These are phyloP conservation scores for Exophiala sideris DNA, from an alignment of 2,329 filamentous ascomycete genomes.

Conservation along the genomic window DNA sequence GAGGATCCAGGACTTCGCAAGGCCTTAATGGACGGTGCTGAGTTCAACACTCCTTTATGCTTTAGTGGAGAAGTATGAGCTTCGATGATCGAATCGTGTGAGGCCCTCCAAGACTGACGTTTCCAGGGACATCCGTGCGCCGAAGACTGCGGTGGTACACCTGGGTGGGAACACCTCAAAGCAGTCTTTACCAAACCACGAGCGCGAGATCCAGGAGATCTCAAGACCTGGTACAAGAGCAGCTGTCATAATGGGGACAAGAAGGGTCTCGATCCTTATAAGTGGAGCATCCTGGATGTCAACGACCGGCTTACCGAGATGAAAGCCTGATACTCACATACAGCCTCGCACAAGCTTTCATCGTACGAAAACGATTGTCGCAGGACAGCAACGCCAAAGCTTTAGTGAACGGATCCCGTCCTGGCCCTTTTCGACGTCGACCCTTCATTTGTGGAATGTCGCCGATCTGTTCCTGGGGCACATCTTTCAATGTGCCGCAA, in stretches of 20 bases:
- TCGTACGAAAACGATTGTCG: no score
- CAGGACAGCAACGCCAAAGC: no score
- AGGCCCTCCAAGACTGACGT: background rate
- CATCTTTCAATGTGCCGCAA: no score
- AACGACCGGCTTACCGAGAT: background rate
- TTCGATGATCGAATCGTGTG: background rate
- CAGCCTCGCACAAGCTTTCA: no score
- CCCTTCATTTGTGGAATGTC: no score
- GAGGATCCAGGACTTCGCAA: background rate
- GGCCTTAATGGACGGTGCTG: background rate
- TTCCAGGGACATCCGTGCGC: constrained; percentile 6
- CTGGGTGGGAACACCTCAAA: constrained; percentile 5
- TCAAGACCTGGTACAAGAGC: constrained; percentile 2
- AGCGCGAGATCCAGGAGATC: background rate
- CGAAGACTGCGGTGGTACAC: background rate
- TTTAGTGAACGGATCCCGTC: no score
- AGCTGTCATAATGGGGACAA: background rate
- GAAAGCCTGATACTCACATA: background rate
- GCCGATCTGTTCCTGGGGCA: no score
- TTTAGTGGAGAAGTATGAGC: background rate
- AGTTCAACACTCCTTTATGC: background rate
- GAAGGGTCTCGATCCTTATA: constrained; percentile 3
- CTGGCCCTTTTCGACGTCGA: no score
- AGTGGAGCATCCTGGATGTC: constrained; percentile 1
- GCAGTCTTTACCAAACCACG: background rate